Evolutionary conservation across 2,329 filamentous ascomycete species (phyloP).

Genomic region (Fusarium palustre): DNA sequence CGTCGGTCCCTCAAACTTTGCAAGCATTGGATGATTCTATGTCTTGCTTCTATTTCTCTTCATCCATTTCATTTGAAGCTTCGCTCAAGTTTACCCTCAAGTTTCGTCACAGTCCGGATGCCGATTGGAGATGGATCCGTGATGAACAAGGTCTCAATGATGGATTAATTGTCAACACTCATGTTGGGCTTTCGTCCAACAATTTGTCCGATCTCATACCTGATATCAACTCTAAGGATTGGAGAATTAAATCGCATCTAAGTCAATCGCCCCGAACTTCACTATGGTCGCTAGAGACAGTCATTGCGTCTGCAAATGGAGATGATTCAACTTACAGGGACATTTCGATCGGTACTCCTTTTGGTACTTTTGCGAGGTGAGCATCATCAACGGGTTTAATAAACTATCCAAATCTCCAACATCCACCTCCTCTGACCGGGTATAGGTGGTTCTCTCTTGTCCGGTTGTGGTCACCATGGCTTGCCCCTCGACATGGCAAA

Average conservation of each 20-base stretch:
- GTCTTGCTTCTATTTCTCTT: constrained; percentile 65
- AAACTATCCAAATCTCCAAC: background rate
- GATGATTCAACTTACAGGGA: constrained; percentile 68
- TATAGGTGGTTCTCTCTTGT: constrained; percentile 83
- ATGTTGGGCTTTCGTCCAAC: constrained; percentile 48
- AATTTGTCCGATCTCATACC: constrained; percentile 68
- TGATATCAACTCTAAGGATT: constrained; percentile 63
- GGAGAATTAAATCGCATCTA: constrained; percentile 64
- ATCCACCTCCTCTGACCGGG: constrained; percentile 11
- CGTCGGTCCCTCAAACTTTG: constrained; percentile 62
- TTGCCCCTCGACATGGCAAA: constrained; percentile 87
- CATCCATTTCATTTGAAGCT: constrained; percentile 60
- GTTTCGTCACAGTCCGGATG: constrained; percentile 65
- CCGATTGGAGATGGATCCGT: constrained; percentile 77
- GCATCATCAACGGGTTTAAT: constrained; percentile 17
- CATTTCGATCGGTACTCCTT: constrained; percentile 72
- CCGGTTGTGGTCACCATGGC: constrained; percentile 83
- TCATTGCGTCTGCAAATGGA: constrained; percentile 67
- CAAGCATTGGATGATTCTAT: constrained; percentile 50
- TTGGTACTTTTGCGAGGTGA: constrained; percentile 65
- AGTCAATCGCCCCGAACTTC: constrained; percentile 76
- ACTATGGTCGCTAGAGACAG: constrained; percentile 75
- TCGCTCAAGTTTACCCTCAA: constrained; percentile 76
- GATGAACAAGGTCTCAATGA: constrained; percentile 73
- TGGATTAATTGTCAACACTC: constrained; percentile 67